phyloP scores from a whole-genome alignment of 257 asterid genomes.

The Eustoma russellianum region DNA sequence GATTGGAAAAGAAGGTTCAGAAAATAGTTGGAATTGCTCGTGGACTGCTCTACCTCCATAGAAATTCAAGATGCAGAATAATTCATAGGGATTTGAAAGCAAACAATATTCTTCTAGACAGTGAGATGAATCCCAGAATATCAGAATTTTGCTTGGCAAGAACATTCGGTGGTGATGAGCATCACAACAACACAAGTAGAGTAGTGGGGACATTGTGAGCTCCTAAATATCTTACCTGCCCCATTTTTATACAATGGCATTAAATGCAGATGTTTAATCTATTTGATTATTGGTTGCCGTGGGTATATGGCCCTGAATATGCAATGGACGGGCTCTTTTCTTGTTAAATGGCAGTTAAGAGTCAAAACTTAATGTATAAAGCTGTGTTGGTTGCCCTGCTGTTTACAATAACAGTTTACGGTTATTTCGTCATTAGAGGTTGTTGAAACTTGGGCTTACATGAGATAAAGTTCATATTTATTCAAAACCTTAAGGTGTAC shows the following conservation, averaged over 20 bases:
- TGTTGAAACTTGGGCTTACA: too few relatives aligned
- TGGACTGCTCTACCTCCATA: slow-evolving; percentile 20
- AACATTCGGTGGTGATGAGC: slow-evolving; percentile 24
- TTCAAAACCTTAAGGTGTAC: too few relatives aligned
- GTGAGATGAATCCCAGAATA: slow-evolving; percentile 23
- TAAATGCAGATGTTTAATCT: background rate
- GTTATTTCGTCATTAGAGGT: too few relatives aligned
- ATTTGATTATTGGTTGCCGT: slow-evolving; percentile 5
- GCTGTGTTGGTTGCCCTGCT: too few relatives aligned
- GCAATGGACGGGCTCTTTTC: slow-evolving; percentile 25
- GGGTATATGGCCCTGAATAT: slow-evolving; percentile 32
- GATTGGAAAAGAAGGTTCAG: slow-evolving; percentile 14
- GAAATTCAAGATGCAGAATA: slow-evolving; percentile 20
- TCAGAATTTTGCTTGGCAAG: slow-evolving; percentile 29
- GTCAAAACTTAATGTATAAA: too few relatives aligned
- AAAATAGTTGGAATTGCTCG: slow-evolving; percentile 18
- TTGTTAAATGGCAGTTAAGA: too few relatives aligned
- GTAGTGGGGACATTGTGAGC: slow-evolving; percentile 30
- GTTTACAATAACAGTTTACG: too few relatives aligned
- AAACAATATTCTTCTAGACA: slow-evolving; percentile 25
- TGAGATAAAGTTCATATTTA: too few relatives aligned
- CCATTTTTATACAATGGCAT: background rate
- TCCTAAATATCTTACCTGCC: background rate
- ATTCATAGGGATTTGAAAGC: slow-evolving; percentile 34
- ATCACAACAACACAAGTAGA: slow-evolving; percentile 22